A percentile compares a stretch with the other conserved stretches of the same genome.
phyloP scores from a whole-genome alignment of 106 monocot species.

The Ottelia alismoides region DNA sequence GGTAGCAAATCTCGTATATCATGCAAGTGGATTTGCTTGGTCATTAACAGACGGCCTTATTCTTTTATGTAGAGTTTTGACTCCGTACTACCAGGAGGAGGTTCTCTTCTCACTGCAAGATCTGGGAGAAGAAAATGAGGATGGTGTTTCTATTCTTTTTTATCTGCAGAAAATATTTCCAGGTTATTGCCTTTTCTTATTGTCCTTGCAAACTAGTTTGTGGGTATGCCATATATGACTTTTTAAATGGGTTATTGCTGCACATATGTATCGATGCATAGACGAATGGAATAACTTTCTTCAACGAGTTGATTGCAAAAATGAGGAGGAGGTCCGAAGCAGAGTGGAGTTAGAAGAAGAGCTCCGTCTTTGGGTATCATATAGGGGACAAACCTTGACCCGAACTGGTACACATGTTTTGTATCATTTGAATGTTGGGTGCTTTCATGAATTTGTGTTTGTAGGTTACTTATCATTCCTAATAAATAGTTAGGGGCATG shows the following conservation, averaged over 20 bases:
- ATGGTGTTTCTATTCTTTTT: constrained; percentile 92
- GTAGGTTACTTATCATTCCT: neutral
- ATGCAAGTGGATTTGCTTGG: no score
- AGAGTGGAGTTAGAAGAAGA: constrained; percentile 38
- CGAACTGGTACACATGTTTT: constrained; percentile 47
- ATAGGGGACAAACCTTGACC: constrained; percentile 82
- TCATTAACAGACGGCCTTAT: no score
- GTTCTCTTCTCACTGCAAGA: constrained; percentile 61
- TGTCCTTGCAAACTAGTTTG: no score
- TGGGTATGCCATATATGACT: no score
- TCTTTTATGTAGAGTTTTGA: constrained; percentile 49
- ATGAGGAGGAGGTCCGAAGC: constrained; percentile 44
- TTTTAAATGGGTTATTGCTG: no score
- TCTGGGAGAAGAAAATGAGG: constrained; percentile 70
- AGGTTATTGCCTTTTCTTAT: constrained; percentile 47
- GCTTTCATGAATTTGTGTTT: no score
- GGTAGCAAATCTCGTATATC: no score
- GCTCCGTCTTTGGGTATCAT: constrained; percentile 91
- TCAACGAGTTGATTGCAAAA: constrained; percentile 25
- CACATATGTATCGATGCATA: no score
- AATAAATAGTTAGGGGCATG: constrained; percentile 77
- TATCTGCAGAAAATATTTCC: constrained; percentile 95
- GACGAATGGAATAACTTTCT: constrained; percentile 87
- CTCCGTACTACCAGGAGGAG: constrained; percentile 77
- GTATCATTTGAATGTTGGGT: no score